Percentiles rank a stretch among this genome's conserved stretches.
These are phyloP conservation scores for Boechera divaricarpa DNA, from an alignment of 345 rosid species.

Conservation along the genomic window DNA sequence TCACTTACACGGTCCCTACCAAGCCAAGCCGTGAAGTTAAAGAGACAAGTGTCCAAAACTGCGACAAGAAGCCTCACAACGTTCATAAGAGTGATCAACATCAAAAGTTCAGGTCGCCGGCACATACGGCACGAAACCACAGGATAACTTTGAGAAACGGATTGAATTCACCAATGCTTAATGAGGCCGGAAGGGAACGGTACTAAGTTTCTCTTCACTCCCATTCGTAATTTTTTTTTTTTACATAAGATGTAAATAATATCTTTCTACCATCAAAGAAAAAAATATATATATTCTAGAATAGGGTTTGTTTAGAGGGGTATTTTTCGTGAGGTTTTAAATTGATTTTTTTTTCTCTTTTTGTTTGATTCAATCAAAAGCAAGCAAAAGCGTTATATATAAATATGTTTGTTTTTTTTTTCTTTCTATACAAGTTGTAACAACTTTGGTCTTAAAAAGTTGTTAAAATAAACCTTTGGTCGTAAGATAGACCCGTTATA, in stretches of 20 bases:
- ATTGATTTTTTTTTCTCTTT: constrained; percentile 12
- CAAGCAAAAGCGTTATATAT: not conserved
- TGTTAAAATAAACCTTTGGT: not conserved
- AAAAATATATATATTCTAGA: not conserved
- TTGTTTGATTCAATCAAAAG: constrained; percentile 30
- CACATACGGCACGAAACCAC: constrained; percentile 43
- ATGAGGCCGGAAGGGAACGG: constrained; percentile 44
- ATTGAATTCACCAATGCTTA: constrained; percentile 51
- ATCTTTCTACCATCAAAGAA: not conserved
- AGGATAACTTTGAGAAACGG: constrained; percentile 40
- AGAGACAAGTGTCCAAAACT: constrained; percentile 38
- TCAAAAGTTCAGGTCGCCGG: constrained; percentile 39
- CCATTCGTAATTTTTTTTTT: not conserved
- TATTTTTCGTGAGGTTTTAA: constrained; percentile 3
- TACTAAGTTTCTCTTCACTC: constrained; percentile 22
- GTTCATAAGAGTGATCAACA: constrained; percentile 37
- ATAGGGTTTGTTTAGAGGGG: constrained; percentile 21
- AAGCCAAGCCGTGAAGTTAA: constrained; percentile 43
- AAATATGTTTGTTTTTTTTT: not conserved
- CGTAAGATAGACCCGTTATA: constrained; percentile 24
- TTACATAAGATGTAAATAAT: constrained; percentile 27
- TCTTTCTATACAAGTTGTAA: not conserved
- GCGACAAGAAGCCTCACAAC: constrained; percentile 32
- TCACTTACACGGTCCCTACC: constrained; percentile 61
- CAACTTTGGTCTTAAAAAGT: constrained; percentile 14